These are phyloP conservation scores for Skeletonema potamos DNA, from an alignment of 108 stramenopile genomes.

Conservation along the genomic window DNA sequence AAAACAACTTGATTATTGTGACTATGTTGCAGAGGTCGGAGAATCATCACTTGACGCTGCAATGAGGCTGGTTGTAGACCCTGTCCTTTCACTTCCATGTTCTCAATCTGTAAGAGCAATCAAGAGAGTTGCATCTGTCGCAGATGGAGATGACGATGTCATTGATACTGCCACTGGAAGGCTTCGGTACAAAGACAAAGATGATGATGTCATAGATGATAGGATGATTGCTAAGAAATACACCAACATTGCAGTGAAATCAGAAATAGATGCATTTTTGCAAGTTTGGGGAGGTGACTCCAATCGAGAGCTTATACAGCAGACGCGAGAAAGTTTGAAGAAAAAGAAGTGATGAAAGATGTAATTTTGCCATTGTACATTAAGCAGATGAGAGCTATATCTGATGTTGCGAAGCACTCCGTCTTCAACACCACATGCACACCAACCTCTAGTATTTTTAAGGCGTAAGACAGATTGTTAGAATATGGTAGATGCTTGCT, in stretches of 20 bases:
- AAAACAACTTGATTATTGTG: constrained; percentile 9
- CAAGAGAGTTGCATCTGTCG: constrained; percentile 26
- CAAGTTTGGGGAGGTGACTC: constrained; percentile 40
- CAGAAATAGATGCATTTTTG: constrained; percentile 31
- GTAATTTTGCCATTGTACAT: too few species aligned
- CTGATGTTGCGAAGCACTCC: too few species aligned
- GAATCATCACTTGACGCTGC: constrained; percentile 35
- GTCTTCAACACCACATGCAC: too few species aligned
- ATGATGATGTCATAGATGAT: neutral
- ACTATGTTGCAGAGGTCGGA: constrained; percentile 25
- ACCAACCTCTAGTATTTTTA: too few species aligned
- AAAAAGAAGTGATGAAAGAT: neutral
- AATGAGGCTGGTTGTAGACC: constrained; percentile 33
- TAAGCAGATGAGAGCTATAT: too few species aligned
- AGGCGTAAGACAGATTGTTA: too few species aligned
- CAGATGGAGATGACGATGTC: constrained; percentile 36
- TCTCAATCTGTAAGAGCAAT: constrained; percentile 35
- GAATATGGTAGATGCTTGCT: too few species aligned
- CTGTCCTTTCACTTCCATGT: constrained; percentile 35
- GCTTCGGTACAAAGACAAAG: neutral
- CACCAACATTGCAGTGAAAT: constrained; percentile 19
- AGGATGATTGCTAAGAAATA: neutral
- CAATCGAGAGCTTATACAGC: constrained; percentile 23
- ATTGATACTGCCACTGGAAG: constrained; percentile 8
- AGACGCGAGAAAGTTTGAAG: constrained; percentile 20